These are phyloP conservation scores for Aspergillus avenaceus DNA, from an alignment of 495 filamentous ascomycete species.

Conservation along the genomic window DNA sequence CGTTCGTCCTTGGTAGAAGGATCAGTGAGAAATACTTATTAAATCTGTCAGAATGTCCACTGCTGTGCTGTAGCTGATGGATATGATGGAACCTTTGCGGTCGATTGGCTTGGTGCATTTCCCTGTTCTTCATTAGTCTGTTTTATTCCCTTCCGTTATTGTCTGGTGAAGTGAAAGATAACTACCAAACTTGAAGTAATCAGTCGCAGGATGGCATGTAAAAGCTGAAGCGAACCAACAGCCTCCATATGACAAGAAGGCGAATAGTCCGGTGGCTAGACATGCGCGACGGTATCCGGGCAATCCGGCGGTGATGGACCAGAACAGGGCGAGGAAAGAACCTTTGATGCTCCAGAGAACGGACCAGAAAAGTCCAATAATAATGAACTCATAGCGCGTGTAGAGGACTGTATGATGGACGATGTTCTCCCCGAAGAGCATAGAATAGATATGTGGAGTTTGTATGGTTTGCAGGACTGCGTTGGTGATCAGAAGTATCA, in stretches of 20 bases:
- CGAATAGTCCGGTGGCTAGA: conserved; percentile 31
- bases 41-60: conserved; percentile 40
- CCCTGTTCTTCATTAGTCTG: conserved; percentile 2
- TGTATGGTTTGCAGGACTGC: conserved; percentile 43
- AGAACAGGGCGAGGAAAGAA: conserved; percentile 44
- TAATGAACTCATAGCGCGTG: conserved; percentile 37
- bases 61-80: conserved; percentile 40
- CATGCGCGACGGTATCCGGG: conserved; percentile 33
- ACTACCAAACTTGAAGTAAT: conserved; percentile 37
- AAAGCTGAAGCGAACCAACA: conserved; percentile 28
- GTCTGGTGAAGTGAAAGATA: too few species aligned
- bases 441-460: conserved; percentile 37
- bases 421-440: conserved; percentile 25
- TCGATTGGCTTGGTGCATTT: conserved; percentile 17
- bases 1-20: too few species aligned
- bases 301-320: conserved; percentile 36
- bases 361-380: conserved; percentile 46
- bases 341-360: conserved; percentile 46
- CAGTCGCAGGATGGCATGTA: conserved; percentile 35
- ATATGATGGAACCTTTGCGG: conserved; percentile 25
- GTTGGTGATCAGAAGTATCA: conserved; percentile 31
- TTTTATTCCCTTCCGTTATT: too few species aligned
- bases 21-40: conserved; percentile 22
- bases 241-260: conserved; percentile 31
- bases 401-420: conserved; percentile 17